Evolutionary conservation across 2,329 filamentous ascomycete species (phyloP).

Genomic region (Anthostomella pinea): DNA sequence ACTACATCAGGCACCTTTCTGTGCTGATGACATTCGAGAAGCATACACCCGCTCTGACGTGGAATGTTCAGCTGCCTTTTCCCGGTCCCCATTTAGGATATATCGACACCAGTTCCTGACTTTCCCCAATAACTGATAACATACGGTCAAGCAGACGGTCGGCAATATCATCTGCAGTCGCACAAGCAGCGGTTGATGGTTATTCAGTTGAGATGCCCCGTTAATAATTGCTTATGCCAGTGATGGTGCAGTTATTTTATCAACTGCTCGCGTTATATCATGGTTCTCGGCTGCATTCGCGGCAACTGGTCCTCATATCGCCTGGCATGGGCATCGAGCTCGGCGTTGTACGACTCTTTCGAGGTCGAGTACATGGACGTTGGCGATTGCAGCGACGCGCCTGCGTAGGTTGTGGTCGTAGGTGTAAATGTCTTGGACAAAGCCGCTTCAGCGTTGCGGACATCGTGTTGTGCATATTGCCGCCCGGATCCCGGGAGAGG

Average conservation of each 20-base stretch:
- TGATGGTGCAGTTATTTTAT: too few species aligned
- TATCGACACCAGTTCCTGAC: too few species aligned
- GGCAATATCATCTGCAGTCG: too few species aligned
- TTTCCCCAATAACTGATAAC: too few species aligned
- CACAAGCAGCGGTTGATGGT: not conserved
- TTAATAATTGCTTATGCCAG: not conserved
- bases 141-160: too few species aligned
- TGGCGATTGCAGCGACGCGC: slow-evolving; percentile 12
- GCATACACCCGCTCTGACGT: too few species aligned
- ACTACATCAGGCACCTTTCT: too few species aligned
- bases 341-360: slow-evolving; percentile 19
- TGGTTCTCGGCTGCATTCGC: slow-evolving; percentile 44
- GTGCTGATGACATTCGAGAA: too few species aligned
- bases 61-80: too few species aligned
- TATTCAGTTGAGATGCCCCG: not conserved
- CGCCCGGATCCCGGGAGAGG: slow-evolving; percentile 48
- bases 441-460: slow-evolving; percentile 22
- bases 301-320: slow-evolving; percentile 59
- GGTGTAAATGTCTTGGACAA: slow-evolving; percentile 20
- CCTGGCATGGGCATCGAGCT: slow-evolving; percentile 49
- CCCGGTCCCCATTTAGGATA: too few species aligned
- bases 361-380: slow-evolving; percentile 20
- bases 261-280: slow-evolving; percentile 22
- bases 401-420: slow-evolving; percentile 1
- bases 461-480: slow-evolving; percentile 25